These are phyloP conservation scores for Cyanidioschyzon merolae DNA, from an alignment of 23 red algal genomes.

Conservation along the genomic window DNA sequence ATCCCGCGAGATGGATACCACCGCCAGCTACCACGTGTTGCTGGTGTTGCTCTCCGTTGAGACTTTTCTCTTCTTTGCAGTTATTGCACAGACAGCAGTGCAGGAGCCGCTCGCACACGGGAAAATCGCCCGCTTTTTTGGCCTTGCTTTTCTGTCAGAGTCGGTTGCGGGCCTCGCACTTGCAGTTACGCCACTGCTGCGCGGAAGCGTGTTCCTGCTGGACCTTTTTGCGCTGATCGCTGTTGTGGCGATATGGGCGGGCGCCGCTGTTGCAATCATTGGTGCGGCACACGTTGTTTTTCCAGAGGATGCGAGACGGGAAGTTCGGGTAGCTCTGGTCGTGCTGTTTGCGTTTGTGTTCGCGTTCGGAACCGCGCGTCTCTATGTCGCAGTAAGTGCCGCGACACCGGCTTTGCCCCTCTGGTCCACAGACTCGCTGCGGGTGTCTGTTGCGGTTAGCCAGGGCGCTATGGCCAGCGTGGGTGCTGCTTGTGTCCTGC, in stretches of 20 bases:
- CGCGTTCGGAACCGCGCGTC: slow-evolving; percentile 16
- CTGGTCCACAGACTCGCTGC: slow-evolving; percentile 16
- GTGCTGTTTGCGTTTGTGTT: slow-evolving; percentile 23
- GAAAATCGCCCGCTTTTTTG: slow-evolving; percentile 53
- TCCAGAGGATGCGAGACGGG: slow-evolving; percentile 35
- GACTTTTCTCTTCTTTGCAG: slow-evolving; percentile 54
- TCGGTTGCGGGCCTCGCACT: slow-evolving; percentile 32
- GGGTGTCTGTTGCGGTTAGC: slow-evolving; percentile 32
- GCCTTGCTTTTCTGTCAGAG: slow-evolving; percentile 55
- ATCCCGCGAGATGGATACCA: slow-evolving; percentile 56
- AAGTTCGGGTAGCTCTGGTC: background rate
- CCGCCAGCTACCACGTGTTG: slow-evolving; percentile 29
- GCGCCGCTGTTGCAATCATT: slow-evolving; percentile 27
- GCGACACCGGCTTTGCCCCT: slow-evolving; percentile 40
- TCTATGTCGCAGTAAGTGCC: slow-evolving; percentile 7
- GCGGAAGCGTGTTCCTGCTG: slow-evolving; percentile 19
- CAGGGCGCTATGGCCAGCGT: slow-evolving; percentile 34
- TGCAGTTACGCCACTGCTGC: slow-evolving; percentile 26
- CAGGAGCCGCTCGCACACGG: slow-evolving; percentile 70
- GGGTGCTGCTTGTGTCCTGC: slow-evolving; percentile 25
- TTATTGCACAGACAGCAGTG: slow-evolving; percentile 56
- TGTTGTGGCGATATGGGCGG: slow-evolving; percentile 22
- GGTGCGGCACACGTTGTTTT: slow-evolving; percentile 47
- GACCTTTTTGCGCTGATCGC: slow-evolving; percentile 27
- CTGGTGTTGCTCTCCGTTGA: slow-evolving; percentile 41